Evolutionary conservation across 352 stramenopile species (phyloP).

Genomic region (Globisporangium paroecandrum): DNA sequence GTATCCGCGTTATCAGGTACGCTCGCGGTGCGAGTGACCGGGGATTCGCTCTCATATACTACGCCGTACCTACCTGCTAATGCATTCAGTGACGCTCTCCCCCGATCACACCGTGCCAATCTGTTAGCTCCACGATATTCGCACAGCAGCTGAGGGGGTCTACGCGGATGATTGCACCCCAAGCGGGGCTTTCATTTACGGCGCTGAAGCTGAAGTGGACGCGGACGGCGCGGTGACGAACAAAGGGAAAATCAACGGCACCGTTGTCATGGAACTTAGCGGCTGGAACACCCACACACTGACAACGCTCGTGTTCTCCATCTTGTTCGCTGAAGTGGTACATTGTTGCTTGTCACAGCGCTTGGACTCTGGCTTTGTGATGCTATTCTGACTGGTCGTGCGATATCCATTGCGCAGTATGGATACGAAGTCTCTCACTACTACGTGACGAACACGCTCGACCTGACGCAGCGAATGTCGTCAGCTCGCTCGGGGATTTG

Average conservation of each 20-base stretch:
- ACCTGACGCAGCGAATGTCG: slow-evolving; percentile 32
- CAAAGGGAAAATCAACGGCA: slow-evolving; percentile 21
- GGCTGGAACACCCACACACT: slow-evolving; percentile 2
- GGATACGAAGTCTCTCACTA: slow-evolving; percentile 35
- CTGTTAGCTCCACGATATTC: not conserved
- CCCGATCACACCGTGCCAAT: no score
- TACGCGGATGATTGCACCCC: not conserved
- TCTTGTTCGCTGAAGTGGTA: slow-evolving; percentile 21
- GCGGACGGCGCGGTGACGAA: slow-evolving; percentile 11
- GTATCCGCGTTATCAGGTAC: slow-evolving; percentile 5
- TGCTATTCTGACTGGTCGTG: no score
- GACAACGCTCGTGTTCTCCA: slow-evolving; percentile 7
- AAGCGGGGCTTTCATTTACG: slow-evolving; percentile 19
- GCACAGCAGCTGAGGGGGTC: not conserved
- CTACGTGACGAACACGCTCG: slow-evolving; percentile 1
- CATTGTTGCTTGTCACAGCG: not conserved
- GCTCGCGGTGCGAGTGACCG: not conserved
- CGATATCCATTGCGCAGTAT: slow-evolving; percentile 9
- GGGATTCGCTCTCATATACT: no score
- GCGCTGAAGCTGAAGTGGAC: slow-evolving; percentile 17
- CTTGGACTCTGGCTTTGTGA: no score
- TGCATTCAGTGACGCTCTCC: no score
- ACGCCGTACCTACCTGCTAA: no score
- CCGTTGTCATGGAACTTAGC: slow-evolving; percentile 25
- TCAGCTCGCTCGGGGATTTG: slow-evolving; percentile 29